phyloP scores from a whole-genome alignment of 306 rosid genomes.

The Gastrolobium bilobum region DNA sequence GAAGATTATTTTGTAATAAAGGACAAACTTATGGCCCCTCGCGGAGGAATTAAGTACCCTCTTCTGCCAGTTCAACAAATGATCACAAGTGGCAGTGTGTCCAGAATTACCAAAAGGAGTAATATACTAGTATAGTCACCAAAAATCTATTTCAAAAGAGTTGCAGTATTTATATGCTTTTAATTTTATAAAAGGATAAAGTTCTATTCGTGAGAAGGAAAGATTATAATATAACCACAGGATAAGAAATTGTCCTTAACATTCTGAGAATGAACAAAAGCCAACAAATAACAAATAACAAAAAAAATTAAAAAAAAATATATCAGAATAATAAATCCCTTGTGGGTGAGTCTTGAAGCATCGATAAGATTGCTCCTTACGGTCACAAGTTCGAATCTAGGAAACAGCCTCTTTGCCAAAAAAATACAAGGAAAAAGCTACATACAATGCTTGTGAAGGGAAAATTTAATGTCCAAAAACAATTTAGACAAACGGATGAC shows the following conservation, averaged over 20 bases:
- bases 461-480: not conserved
- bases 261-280: not conserved
- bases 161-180: not conserved
- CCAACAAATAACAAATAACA: not conserved
- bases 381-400: too few species aligned
- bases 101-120: not conserved
- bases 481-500: not conserved
- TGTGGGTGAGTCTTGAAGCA: too few species aligned
- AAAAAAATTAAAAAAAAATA: not conserved
- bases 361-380: too few species aligned
- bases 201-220: not conserved
- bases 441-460: not conserved
- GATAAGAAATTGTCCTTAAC: not conserved
- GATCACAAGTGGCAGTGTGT: constrained; percentile 23
- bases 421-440: too few species aligned
- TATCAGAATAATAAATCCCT: not conserved
- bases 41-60: not conserved
- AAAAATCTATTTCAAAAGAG: not conserved
- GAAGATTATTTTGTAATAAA: constrained; percentile 23
- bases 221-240: not conserved
- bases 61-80: constrained; percentile 25
- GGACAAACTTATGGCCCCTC: not conserved
- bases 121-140: not conserved
- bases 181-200: not conserved
- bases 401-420: too few species aligned